Conservation (phyloP, 2,329 filamentous ascomycete genomes). For the Fulvia fulva region DNA sequence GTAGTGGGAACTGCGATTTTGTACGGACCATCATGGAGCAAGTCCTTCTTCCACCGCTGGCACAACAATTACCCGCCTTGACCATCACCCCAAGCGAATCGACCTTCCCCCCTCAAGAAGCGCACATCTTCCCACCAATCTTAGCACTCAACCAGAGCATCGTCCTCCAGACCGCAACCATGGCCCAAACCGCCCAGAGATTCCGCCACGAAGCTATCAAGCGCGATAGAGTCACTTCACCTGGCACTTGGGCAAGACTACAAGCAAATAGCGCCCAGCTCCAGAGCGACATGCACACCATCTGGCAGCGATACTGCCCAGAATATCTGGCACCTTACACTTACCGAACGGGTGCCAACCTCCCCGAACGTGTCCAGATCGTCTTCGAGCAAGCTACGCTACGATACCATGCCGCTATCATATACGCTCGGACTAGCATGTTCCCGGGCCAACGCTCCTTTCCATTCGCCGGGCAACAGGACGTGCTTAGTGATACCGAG, state of each 20-base stretch:
- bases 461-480: slow-evolving; percentile 31
- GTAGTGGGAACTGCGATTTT: slow-evolving; percentile 50
- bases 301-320: slow-evolving; percentile 31
- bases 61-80: slow-evolving; percentile 22
- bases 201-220: slow-evolving; percentile 36
- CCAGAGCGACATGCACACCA: slow-evolving; percentile 27
- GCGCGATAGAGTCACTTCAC: slow-evolving; percentile 11
- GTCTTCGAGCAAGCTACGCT: slow-evolving; percentile 43
- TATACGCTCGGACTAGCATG: slow-evolving; percentile 54
- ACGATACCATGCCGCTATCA: slow-evolving; percentile 46
- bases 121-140: slow-evolving; percentile 33
- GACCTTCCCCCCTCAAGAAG: slow-evolving; percentile 20
- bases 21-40: slow-evolving; percentile 45
- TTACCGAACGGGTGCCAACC: slow-evolving; percentile 24
- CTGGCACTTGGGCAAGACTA: slow-evolving; percentile 23
- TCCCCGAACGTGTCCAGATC: slow-evolving; percentile 24
- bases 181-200: slow-evolving; percentile 43
- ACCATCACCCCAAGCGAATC: slow-evolving; percentile 16
- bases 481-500: slow-evolving; percentile 41
- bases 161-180: slow-evolving; percentile 41
- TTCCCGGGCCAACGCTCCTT: slow-evolving; percentile 47
- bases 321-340: slow-evolving; percentile 16
- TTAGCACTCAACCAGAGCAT: slow-evolving; percentile 46
- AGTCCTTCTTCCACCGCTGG: slow-evolving; percentile 44
- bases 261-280: slow-evolving; percentile 25